phyloP scores from a whole-genome alignment of 257 asterid species.

The Scutellaria baicalensis region DNA sequence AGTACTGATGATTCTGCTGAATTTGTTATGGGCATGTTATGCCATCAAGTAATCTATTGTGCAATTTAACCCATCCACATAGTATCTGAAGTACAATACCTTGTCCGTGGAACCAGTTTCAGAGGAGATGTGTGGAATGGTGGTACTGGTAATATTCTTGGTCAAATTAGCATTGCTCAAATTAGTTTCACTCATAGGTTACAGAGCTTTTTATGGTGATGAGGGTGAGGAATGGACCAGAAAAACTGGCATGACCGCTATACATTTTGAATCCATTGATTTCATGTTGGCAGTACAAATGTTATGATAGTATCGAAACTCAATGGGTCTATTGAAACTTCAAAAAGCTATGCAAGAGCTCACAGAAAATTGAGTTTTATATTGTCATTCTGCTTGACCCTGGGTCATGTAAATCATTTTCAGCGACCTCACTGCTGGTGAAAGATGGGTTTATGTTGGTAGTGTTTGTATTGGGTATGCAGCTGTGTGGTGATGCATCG shows the following conservation, averaged over 20 bases:
- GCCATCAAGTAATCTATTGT: slow-evolving; percentile 12
- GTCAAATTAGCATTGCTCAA: slow-evolving; percentile 11
- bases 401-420: slow-evolving; percentile 13
- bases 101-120: slow-evolving; percentile 9
- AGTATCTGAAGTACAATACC: slow-evolving; percentile 11
- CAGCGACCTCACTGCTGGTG: slow-evolving; percentile 7
- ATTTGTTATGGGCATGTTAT: slow-evolving; percentile 13
- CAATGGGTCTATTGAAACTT: not conserved
- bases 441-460: slow-evolving; percentile 7
- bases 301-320: slow-evolving; percentile 9
- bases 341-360: slow-evolving; percentile 8
- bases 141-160: slow-evolving; percentile 8
- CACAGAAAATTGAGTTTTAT: slow-evolving; percentile 3
- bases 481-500: not conserved
- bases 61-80: slow-evolving; percentile 19
- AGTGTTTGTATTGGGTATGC: slow-evolving; percentile 10
- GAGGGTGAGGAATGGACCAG: slow-evolving; percentile 20
- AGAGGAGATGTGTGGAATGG: slow-evolving; percentile 16
- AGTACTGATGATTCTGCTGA: slow-evolving; percentile 17
- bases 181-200: slow-evolving; percentile 16
- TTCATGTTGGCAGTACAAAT: slow-evolving; percentile 6
- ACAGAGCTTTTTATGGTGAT: not conserved
- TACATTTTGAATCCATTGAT: too few species aligned
- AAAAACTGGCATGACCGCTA: too few species aligned
- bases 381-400: not conserved